phyloP scores from a whole-genome alignment of 2,329 filamentous ascomycete genomes.

The Fusarium sp. region DNA sequence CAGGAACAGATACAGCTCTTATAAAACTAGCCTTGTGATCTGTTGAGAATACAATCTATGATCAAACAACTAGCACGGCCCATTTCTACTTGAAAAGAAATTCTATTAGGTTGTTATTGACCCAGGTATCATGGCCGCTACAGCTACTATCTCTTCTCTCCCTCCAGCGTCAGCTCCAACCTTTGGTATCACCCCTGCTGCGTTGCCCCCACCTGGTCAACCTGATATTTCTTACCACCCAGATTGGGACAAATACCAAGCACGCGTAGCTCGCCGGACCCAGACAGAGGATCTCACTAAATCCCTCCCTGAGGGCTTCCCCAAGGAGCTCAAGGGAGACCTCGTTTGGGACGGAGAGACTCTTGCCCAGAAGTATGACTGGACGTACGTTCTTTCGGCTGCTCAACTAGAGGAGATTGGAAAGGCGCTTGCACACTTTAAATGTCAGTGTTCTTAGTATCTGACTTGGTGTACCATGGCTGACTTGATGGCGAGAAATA shows the following conservation, averaged over 20 bases:
- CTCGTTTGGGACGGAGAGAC: neutral
- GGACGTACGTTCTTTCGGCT: neutral
- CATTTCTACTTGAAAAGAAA: neutral
- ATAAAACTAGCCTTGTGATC: neutral
- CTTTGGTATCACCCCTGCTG: neutral
- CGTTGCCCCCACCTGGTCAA: neutral
- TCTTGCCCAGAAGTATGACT: neutral
- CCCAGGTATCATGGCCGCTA: neutral
- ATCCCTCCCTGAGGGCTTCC: neutral
- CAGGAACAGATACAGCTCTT: neutral
- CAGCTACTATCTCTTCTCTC: neutral
- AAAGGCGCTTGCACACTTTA: neutral
- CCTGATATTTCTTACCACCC: neutral
- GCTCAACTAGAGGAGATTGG: neutral
- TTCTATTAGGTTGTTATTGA: accelerated
- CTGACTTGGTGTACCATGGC: neutral
- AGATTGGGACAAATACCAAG: neutral
- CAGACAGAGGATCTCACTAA: neutral
- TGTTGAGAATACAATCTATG: neutral
- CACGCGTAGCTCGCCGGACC: neutral
- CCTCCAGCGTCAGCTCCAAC: neutral
- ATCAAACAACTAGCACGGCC: too few relatives aligned
- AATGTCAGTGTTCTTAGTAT: neutral
- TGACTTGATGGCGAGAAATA: neutral
- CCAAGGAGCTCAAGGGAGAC: neutral